phyloP scores from a whole-genome alignment of 441 rosid species.

The Eutrema salsugineum region DNA sequence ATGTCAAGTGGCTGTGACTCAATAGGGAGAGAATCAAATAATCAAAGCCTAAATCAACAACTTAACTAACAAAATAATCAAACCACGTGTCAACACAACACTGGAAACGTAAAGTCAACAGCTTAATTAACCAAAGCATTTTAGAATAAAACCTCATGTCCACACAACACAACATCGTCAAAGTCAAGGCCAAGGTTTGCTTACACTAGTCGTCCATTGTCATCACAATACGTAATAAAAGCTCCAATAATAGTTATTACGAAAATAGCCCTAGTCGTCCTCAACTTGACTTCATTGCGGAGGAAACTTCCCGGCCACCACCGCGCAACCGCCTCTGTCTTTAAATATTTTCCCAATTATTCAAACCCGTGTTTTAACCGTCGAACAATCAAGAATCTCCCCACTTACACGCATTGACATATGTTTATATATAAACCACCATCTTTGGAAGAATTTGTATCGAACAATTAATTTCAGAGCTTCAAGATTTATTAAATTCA shows the following conservation, averaged over 20 bases:
- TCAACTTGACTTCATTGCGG: slow-evolving; percentile 14
- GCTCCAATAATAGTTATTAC: background rate
- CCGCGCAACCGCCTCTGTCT: slow-evolving; percentile 27
- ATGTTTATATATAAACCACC: background rate
- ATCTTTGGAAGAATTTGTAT: background rate
- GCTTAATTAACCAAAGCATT: background rate
- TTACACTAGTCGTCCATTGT: background rate
- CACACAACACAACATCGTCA: background rate
- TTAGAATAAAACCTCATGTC: background rate
- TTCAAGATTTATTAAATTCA: background rate
- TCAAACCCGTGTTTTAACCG: slow-evolving; percentile 28
- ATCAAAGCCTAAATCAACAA: no score
- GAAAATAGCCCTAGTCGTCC: background rate
- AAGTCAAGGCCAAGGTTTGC: background rate
- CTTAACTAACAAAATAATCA: no score
- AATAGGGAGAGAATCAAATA: no score
- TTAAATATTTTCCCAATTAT: background rate
- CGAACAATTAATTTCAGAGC: background rate
- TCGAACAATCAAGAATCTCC: slow-evolving; percentile 3
- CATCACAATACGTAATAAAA: background rate
- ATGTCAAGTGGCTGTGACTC: no score
- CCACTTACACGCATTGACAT: background rate
- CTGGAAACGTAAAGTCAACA: no score
- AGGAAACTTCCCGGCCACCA: slow-evolving; percentile 28
- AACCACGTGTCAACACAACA: no score